phyloP scores from a whole-genome alignment of 2,329 filamentous ascomycete species.

The Pseudonectria buxi region DNA sequence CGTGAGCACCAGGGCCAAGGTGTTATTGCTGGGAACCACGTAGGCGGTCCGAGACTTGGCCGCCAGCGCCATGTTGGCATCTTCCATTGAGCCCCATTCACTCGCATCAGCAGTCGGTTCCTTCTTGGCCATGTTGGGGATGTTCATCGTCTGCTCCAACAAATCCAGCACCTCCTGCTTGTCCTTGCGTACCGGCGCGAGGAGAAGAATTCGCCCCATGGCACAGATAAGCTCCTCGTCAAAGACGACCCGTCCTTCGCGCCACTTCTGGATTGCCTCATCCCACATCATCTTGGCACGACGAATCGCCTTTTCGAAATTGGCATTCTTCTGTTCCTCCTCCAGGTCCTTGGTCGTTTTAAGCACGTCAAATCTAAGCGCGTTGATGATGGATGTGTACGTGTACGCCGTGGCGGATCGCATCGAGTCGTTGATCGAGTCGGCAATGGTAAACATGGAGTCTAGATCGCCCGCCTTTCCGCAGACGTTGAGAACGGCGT shows the following conservation, averaged over 20 bases:
- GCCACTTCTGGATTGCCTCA: slow-evolving; percentile 73
- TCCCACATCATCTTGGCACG: slow-evolving; percentile 74
- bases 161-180: slow-evolving; percentile 67
- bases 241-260: slow-evolving; percentile 58
- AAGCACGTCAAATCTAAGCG: slow-evolving; percentile 45
- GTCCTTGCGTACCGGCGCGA: slow-evolving; percentile 52
- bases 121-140: slow-evolving; percentile 48
- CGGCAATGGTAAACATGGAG: slow-evolving; percentile 68
- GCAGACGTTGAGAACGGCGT: slow-evolving; percentile 81
- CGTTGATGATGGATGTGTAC: slow-evolving; percentile 78
- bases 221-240: slow-evolving; percentile 74
- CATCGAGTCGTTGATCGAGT: slow-evolving; percentile 59
- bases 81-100: slow-evolving; percentile 4
- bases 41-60: slow-evolving; percentile 20
- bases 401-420: slow-evolving; percentile 62
- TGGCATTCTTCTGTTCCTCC: slow-evolving; percentile 25
- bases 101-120: slow-evolving; percentile 3
- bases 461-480: slow-evolving; percentile 69
- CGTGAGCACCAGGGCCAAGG: slow-evolving; percentile 63
- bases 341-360: slow-evolving; percentile 20
- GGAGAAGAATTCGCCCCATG: slow-evolving; percentile 73
- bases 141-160: slow-evolving; percentile 73
- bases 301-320: slow-evolving; percentile 43
- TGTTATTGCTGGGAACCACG: slow-evolving; percentile 45
- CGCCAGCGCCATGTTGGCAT: slow-evolving; percentile 11